Percentiles rank a stretch among this genome's conserved stretches.
phyloP scores from a whole-genome alignment of 768 basidiomycete species.

The Gelatoporia subvermispora region DNA sequence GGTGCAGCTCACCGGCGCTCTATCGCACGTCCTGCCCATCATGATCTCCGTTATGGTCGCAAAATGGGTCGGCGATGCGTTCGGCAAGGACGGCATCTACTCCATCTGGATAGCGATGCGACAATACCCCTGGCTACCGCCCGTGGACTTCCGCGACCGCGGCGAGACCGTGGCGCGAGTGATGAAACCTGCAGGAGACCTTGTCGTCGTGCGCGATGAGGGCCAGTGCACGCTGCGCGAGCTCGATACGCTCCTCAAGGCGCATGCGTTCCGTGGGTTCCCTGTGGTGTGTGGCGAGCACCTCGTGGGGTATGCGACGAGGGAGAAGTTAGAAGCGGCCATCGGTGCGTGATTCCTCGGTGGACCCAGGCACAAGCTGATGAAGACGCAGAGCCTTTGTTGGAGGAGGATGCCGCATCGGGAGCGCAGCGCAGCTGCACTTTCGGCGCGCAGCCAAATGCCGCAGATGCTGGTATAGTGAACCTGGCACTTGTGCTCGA shows the following conservation, averaged over 20 bases:
- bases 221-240: constrained; percentile 38
- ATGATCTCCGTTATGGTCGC: constrained; percentile 77
- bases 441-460: constrained; percentile 10
- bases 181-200: constrained; percentile 49
- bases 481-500: constrained; percentile 35
- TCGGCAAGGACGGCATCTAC: constrained; percentile 67
- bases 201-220: constrained; percentile 49
- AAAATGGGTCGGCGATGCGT: constrained; percentile 73
- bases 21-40: constrained; percentile 78
- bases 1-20: constrained; percentile 63
- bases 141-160: constrained; percentile 58
- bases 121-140: constrained; percentile 67
- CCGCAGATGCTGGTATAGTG: constrained; percentile 7
- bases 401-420: constrained; percentile 14
- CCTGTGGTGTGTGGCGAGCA: constrained; percentile 51
- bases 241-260: constrained; percentile 41
- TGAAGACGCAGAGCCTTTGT: constrained; percentile 14
- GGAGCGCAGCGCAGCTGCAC: constrained; percentile 15
- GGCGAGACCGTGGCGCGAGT: constrained; percentile 57
- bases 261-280: constrained; percentile 54
- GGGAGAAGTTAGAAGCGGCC: constrained; percentile 43
- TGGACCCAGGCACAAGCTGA: background rate
- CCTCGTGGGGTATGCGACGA: constrained; percentile 58
- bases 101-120: constrained; percentile 68
- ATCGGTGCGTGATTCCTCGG: constrained; percentile 24